A percentile compares a stretch with the other conserved stretches of the same genome.
phyloP scores from a whole-genome alignment of 495 filamentous ascomycete genomes.

The Opeltia flavorubescens region DNA sequence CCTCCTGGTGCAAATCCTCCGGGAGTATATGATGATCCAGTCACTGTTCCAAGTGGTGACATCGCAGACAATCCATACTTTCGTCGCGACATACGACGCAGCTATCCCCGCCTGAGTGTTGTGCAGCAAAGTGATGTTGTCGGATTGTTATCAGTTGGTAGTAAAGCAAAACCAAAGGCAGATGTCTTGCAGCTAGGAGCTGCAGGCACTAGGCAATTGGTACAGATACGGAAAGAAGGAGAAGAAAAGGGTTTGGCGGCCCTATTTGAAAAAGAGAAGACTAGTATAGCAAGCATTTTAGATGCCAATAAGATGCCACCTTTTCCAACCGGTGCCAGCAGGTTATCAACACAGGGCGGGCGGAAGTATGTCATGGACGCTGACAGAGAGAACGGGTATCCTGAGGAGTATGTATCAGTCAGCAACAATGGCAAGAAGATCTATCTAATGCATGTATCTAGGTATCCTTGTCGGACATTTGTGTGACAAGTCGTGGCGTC shows the following conservation, averaged over 20 bases:
- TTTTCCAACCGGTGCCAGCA: constrained; percentile 51
- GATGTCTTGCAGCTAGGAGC: constrained; percentile 66
- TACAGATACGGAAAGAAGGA: constrained; percentile 66
- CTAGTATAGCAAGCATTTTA: constrained; percentile 48
- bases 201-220: constrained; percentile 64
- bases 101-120: constrained; percentile 69
- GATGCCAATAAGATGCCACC: constrained; percentile 67
- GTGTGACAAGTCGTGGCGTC: constrained; percentile 21
- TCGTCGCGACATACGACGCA: constrained; percentile 79
- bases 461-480: constrained; percentile 42
- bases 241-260: constrained; percentile 53
- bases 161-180: constrained; percentile 62
- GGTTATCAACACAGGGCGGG: constrained; percentile 18
- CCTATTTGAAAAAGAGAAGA: constrained; percentile 55
- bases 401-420: constrained; percentile 31
- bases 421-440: not conserved
- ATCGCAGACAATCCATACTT: constrained; percentile 97
- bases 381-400: constrained; percentile 31
- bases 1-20: constrained; percentile 71
- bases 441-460: constrained; percentile 19
- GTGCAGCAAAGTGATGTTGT: constrained; percentile 78
- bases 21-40: constrained; percentile 68
- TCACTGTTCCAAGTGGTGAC: constrained; percentile 83
- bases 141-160: constrained; percentile 72
- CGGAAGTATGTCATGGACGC: constrained; percentile 29